Percentiles rank a stretch among this genome's conserved stretches.
Evolutionary conservation across 1,139 yeast species (phyloP).

Genomic region (Suhomyces bribrorum): DNA sequence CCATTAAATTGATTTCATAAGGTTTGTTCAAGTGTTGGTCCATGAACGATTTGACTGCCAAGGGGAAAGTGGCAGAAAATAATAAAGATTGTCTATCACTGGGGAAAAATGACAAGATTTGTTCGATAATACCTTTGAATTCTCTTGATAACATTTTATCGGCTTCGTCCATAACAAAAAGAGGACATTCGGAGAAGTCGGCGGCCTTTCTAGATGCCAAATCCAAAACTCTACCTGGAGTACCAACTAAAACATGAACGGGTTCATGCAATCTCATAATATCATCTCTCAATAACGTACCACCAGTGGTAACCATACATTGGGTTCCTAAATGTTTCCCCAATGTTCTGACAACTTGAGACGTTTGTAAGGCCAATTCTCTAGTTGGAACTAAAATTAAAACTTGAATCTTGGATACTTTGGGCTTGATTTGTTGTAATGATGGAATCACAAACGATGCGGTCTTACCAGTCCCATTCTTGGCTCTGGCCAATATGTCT

Average conservation of each 20-base stretch:
- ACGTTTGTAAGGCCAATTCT: constrained; percentile 94
- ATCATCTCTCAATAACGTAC: constrained; percentile 92
- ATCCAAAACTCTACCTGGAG: constrained; percentile 96
- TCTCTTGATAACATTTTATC: constrained; percentile 94
- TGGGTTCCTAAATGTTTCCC: constrained; percentile 92
- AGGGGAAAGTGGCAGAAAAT: constrained; percentile 95
- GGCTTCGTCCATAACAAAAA: constrained; percentile 98
- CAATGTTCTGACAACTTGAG: constrained; percentile 95
- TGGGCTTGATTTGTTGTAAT: constrained; percentile 81
- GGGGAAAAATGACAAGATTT: constrained; percentile 82
- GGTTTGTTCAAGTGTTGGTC: constrained; percentile 88
- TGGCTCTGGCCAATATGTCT: constrained; percentile 96
- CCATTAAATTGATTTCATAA: constrained; percentile 95
- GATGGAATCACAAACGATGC: constrained; percentile 94
- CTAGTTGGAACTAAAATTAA: constrained; percentile 90
- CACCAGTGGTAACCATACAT: constrained; percentile 99
- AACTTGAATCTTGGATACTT: constrained; percentile 81
- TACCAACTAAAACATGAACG: constrained; percentile 88
- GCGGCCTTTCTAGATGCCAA: constrained; percentile 87
- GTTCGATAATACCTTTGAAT: constrained; percentile 85
- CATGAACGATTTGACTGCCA: constrained; percentile 91
- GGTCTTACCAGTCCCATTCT: constrained; percentile 97
- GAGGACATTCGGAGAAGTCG: constrained; percentile 81
- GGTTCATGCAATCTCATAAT: constrained; percentile 89
- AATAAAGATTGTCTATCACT: constrained; percentile 77